Evolutionary conservation across 164 flowering plant genomes (phyloP).

Genomic region (Chimonanthus salicifolius): DNA sequence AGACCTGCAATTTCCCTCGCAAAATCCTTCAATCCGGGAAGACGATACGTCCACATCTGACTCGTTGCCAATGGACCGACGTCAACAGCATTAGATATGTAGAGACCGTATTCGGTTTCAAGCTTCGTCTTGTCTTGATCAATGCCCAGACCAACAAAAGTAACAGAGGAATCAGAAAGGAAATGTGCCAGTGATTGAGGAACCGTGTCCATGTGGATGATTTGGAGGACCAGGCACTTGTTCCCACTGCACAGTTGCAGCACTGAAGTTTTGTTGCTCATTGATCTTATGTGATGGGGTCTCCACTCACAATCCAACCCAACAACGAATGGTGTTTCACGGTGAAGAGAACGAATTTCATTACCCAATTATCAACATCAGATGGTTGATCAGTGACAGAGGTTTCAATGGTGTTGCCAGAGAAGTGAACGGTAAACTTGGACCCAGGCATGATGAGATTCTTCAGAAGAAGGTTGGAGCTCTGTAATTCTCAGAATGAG

Average conservation of each 20-base stretch:
- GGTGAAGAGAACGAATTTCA: background rate
- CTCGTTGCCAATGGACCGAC: background rate
- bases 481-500: no score
- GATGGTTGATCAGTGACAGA: slow-evolving; percentile 7
- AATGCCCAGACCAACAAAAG: background rate
- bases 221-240: slow-evolving; percentile 4
- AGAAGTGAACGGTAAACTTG: background rate
- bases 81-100: background rate
- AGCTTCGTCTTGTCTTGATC: background rate
- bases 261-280: slow-evolving; percentile 3
- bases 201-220: background rate
- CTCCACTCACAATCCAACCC: slow-evolving; percentile 3
- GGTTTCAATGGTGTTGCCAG: slow-evolving; percentile 5
- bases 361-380: slow-evolving; percentile 9
- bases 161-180: background rate
- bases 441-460: no score
- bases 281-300: background rate
- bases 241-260: background rate
- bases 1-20: background rate
- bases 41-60: background rate
- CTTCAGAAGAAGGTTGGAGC: no score
- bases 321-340: background rate
- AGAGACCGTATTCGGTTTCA: background rate
- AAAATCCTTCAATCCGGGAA: background rate
- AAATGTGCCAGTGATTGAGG: background rate